Conservation (phyloP, 1,284 basidiomycete genomes). For the Cryptococcus sp. region DNA sequence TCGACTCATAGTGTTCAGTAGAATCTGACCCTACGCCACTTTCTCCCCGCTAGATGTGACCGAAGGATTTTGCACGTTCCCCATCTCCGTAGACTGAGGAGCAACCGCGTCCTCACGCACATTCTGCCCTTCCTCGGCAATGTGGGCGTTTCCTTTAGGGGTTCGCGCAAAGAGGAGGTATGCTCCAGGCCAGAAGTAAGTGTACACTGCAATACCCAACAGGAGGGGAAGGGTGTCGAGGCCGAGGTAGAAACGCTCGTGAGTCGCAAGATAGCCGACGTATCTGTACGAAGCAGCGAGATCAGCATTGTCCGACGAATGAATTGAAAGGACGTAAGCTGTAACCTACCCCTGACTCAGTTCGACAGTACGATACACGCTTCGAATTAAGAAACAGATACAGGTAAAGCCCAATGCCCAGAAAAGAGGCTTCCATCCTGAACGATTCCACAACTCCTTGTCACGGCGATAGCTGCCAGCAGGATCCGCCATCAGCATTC, state of each 20-base stretch:
- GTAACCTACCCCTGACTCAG: slow-evolving; percentile 60
- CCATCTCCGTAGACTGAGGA: not conserved
- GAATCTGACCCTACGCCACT: no score
- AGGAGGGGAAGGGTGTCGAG: slow-evolving; percentile 63
- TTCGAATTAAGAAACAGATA: slow-evolving; percentile 67
- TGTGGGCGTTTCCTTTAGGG: not conserved
- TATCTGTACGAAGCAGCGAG: slow-evolving; percentile 41
- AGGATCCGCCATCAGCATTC: not conserved
- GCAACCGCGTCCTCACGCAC: not conserved
- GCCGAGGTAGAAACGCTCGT: slow-evolving; percentile 65
- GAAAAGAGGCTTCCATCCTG: slow-evolving; percentile 64
- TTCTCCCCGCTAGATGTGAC: not conserved
- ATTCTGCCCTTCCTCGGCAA: not conserved
- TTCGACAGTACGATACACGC: slow-evolving; percentile 67
- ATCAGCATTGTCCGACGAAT: not conserved
- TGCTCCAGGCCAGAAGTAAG: slow-evolving; percentile 45
- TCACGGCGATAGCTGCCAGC: slow-evolving; percentile 48
- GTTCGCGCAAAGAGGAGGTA: slow-evolving; percentile 25
- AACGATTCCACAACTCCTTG: slow-evolving; percentile 58
- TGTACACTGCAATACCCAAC: slow-evolving; percentile 58
- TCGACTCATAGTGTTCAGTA: no score
- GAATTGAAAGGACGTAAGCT: not conserved
- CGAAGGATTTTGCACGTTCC: not conserved
- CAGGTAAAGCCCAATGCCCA: slow-evolving; percentile 63
- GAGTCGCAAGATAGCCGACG: slow-evolving; percentile 62